Base-by-base conservation (phyloP, 352 stramenopile species). In the Pythium utonaiense region DNA sequence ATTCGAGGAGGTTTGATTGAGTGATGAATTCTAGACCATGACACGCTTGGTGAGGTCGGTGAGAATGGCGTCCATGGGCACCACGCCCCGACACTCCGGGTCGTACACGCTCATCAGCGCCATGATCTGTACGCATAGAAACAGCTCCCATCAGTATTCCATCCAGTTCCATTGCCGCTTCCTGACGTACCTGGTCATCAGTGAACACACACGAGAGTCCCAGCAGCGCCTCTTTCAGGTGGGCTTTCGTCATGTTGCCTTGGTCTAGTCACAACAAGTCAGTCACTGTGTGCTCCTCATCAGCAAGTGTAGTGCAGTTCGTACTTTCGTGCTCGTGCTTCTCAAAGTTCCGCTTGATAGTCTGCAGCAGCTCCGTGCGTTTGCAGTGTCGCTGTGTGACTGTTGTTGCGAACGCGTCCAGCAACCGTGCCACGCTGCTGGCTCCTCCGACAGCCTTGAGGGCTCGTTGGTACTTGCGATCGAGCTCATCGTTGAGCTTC, bases 311-410 rank as follows among this genome's bases (percentile, higher is more conserved):
- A 30, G 44, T 38, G 33, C 45, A 42, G 25, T 50, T 61, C 71
- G 41, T 57, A 83, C 74, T 83, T 40, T 72, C 57, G 14, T 54
- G 59, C 22, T 86, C 78, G 31, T 75, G 75, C 38, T 81, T 84
- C 56, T 86, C 76, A 50, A 88, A 86, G 56, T 69, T 84, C 45
- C 76, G 70, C 21, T 79, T 79, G 30, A 86, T 60, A 6, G 66
- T 51, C 60, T 85, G 75, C 24, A 86, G 38, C 3, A 85, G 50
- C 30, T 83, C 76, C 3, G 74, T 85, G 27, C 74, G 74, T 51
- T 73, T 79, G 17, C 62, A 49, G 34, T 78, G 62, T 27, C 78
- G 66, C 48, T 80, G 74, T 21, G 62, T 73, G 44, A 88, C 58
- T 14, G 74, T 78, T 21, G 56, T 47, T 16, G 66, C 74, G 3